phyloP scores from a whole-genome alignment of 306 rosid species.

The Sophora flavescens region DNA sequence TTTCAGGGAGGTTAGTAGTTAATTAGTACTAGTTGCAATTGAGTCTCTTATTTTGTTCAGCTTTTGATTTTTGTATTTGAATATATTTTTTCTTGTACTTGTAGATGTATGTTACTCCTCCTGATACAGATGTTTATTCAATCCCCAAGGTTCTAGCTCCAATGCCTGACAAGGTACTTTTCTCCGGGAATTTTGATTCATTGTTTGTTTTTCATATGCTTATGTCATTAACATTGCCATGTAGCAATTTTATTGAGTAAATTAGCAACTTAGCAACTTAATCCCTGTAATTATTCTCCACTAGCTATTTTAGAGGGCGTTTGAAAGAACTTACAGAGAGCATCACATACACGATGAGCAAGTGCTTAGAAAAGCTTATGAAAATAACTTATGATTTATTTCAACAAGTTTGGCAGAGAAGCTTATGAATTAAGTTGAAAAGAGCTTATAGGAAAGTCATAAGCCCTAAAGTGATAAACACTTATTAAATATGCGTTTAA shows the following conservation, averaged over 20 bases:
- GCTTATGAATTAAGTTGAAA: too few species aligned
- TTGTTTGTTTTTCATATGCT: neutral
- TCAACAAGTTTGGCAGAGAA: too few species aligned
- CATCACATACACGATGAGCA: too few species aligned
- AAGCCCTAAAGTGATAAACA: too few species aligned
- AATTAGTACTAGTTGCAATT: neutral
- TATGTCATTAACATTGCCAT: neutral
- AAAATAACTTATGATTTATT: too few species aligned
- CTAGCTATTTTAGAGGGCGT: neutral
- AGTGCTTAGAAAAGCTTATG: too few species aligned
- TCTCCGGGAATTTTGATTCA: neutral
- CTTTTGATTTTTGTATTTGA: neutral
- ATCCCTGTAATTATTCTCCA: too few species aligned
- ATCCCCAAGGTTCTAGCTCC: slow-evolving; percentile 93
- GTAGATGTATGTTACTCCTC: slow-evolving; percentile 99
- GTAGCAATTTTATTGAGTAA: neutral
- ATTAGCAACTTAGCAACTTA: too few species aligned
- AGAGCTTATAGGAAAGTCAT: too few species aligned
- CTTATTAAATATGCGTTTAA: too few species aligned
- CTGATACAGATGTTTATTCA: slow-evolving; percentile 91
- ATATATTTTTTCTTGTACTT: neutral
- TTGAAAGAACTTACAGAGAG: too few species aligned
- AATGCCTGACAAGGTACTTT: slow-evolving; percentile 85
- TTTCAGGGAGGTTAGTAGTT: slow-evolving; percentile 77
- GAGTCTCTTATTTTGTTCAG: neutral